phyloP scores from a whole-genome alignment of 2,329 filamentous ascomycete genomes.

The Trichoderma sp. region DNA sequence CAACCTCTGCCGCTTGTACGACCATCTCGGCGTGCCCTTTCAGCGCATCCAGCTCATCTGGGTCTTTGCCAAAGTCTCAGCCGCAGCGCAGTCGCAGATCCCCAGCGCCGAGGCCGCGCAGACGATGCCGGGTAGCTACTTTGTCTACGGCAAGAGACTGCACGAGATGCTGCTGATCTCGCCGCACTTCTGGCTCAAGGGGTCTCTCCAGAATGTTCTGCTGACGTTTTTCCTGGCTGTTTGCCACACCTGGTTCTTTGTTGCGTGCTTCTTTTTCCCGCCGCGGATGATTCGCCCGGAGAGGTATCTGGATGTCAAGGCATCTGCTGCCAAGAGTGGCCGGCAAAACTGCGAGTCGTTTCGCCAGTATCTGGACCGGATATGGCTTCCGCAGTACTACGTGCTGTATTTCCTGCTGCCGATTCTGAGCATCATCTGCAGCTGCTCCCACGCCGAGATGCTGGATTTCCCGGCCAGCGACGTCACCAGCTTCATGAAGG shows the following conservation, averaged over 20 bases:
- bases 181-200: constrained; percentile 40
- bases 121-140: constrained; percentile 46
- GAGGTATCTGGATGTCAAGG: not conserved
- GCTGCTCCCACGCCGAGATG: constrained; percentile 56
- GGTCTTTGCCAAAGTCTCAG: constrained; percentile 48
- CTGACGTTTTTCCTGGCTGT: constrained; percentile 50
- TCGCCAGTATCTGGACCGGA: constrained; percentile 54
- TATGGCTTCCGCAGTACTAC: constrained; percentile 53
- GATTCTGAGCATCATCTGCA: constrained; percentile 57
- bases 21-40: constrained; percentile 55
- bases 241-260: constrained; percentile 58
- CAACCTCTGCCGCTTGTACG: constrained; percentile 60
- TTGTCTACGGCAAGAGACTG: constrained; percentile 58
- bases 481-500: constrained; percentile 54
- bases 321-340: not conserved
- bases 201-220: constrained; percentile 45
- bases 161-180: constrained; percentile 50
- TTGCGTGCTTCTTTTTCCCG: constrained; percentile 54
- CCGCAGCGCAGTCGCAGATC: not conserved
- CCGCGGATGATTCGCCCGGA: constrained; percentile 36
- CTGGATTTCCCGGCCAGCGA: constrained; percentile 58
- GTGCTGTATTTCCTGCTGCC: constrained; percentile 56
- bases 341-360: constrained; percentile 47
- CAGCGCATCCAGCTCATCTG: constrained; percentile 58
- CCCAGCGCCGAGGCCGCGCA: constrained; percentile 27